Base-by-base conservation (phyloP, 768 basidiomycete species). In the Cystoderma amianthinum region DNA sequence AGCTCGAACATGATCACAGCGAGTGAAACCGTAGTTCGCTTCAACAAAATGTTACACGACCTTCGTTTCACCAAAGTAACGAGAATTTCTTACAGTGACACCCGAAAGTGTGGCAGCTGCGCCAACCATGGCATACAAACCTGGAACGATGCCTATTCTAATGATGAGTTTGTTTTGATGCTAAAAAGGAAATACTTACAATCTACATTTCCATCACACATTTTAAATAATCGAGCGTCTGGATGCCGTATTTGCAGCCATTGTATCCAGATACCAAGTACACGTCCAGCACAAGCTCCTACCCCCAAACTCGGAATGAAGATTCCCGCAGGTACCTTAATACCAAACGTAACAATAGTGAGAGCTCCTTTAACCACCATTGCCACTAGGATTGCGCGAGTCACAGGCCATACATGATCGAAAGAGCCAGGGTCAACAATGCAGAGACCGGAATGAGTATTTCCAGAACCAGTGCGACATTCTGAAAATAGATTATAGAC, bases 1-100 rank as follows among this genome's bases (percentile, higher is more conserved):
- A 98, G 69, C 55, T 98, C 95, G 55, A 97, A 91, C 74, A 76
- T 90, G 61, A 98, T 99, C 38, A 98, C 96, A 3, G 92, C 92
- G 42, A 97, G 74, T 0, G 92, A 94, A 18, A 98, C 87, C 0
- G 90, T 93, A 17, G 89, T 92, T 24, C 90, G 70, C 82, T 88
- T 44, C n/a, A n/a, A n/a, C n/a, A n/a, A n/a, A n/a, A n/a, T n/a
- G n/a, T n/a, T n/a, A n/a, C n/a, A n/a, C n/a, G n/a, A n/a, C n/a
- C n/a, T n/a, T n/a, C n/a, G n/a, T n/a, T 16, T 19, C 36, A 32
- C 10, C 28, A 38, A 18, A 12, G 5, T 7, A 28, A 20, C 23
- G 19, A 34, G 19, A 25, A 28, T 16, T 37, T 51, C 82, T 63
- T 44, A 91, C 82, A 39, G 95, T 97, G 12, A 97, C 94, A n/a